A percentile compares a stretch with the other conserved stretches of the same genome.
These are phyloP conservation scores for Lasiodiplodia citricola DNA, from an alignment of 2,329 filamentous ascomycete species.

Conservation along the genomic window DNA sequence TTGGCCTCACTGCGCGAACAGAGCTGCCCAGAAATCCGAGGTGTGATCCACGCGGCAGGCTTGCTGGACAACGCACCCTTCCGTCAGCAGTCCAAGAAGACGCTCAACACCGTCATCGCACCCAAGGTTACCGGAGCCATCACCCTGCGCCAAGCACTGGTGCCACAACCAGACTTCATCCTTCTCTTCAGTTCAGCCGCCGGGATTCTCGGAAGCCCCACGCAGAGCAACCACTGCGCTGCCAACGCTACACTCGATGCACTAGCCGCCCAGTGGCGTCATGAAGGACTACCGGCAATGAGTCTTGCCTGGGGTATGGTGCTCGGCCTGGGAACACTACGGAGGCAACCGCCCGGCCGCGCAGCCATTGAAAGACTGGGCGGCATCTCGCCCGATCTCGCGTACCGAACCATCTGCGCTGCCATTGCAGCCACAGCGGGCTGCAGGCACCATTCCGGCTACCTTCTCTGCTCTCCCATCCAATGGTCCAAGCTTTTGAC, in stretches of 20 bases:
- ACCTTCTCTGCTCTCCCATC: not conserved
- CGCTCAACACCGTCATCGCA: too few relatives aligned
- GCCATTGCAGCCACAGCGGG: not conserved
- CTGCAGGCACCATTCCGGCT: not conserved
- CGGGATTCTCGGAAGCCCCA: slow-evolving; percentile 35
- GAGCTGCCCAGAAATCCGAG: not conserved
- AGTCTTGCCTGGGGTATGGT: not conserved
- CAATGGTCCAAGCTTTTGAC: too few relatives aligned
- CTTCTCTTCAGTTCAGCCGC: slow-evolving; percentile 36
- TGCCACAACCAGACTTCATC: slow-evolving; percentile 34
- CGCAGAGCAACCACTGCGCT: slow-evolving; percentile 54
- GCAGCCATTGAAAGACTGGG: not conserved
- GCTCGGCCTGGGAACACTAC: too few relatives aligned
- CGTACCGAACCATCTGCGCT: not conserved
- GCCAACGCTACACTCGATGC: slow-evolving; percentile 46
- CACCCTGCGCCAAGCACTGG: not conserved
- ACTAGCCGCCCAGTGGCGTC: slow-evolving; percentile 25
- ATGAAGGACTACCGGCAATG: not conserved
- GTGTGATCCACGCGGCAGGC: too few relatives aligned
- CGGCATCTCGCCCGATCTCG: not conserved
- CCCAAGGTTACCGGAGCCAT: not conserved
- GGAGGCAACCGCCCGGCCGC: too few relatives aligned
- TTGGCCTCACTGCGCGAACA: not conserved
- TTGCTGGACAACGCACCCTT: too few relatives aligned
- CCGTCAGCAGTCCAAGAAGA: too few relatives aligned